Evolutionary conservation across 768 basidiomycete species (phyloP).

Genomic region (Pulveroboletus ravenelii): DNA sequence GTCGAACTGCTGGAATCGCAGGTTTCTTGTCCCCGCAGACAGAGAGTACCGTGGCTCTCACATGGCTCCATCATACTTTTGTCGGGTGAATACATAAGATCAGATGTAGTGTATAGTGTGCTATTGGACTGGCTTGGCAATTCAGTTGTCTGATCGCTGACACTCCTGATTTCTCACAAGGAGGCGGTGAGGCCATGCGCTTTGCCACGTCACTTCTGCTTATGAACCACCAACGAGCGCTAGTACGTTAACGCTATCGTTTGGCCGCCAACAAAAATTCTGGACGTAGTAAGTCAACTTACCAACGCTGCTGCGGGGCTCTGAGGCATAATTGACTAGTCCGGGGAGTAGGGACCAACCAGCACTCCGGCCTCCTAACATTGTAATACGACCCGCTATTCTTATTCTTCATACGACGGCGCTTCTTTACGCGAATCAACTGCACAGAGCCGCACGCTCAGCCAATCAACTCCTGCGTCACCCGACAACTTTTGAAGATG

Average conservation of each 20-base stretch:
- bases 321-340: background rate
- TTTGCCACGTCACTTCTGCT: constrained; percentile 21
- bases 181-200: background rate
- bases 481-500: constrained; percentile 18
- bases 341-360: constrained; percentile 1
- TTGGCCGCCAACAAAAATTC: constrained; percentile 1
- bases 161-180: background rate
- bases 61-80: background rate
- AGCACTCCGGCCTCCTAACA: constrained; percentile 1
- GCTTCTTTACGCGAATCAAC: constrained; percentile 6
- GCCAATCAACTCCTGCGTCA: constrained; percentile 3
- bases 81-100: background rate
- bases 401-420: constrained; percentile 9
- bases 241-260: constrained; percentile 4
- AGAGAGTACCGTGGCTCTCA: no score
- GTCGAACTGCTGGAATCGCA: no score
- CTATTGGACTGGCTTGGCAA: no score
- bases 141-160: background rate
- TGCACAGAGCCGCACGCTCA: constrained; percentile 3
- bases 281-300: constrained; percentile 13
- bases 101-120: background rate
- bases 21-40: no score
- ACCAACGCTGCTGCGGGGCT: background rate
- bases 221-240: constrained; percentile 14
- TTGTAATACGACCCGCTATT: constrained; percentile 13